A percentile compares a stretch with the other conserved stretches of the same genome.
Conservation (phyloP, 441 rosid genomes). For the Jatropha multifida region DNA sequence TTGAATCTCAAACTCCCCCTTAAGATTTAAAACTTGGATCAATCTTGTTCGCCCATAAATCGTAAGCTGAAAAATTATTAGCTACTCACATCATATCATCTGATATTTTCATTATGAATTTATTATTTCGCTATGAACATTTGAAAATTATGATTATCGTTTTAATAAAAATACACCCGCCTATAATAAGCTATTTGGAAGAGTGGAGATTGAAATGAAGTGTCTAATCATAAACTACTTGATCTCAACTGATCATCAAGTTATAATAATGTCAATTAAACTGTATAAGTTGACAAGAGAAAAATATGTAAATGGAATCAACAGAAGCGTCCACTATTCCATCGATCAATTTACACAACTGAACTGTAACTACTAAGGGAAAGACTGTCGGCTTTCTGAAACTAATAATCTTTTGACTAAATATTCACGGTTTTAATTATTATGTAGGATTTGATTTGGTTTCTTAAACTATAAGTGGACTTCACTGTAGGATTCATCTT, state of each 20-base stretch:
- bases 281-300: constrained; percentile 3
- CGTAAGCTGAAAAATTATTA: no score
- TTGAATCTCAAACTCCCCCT: no score
- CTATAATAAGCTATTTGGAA: not conserved
- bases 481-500: not conserved
- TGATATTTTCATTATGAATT: no score
- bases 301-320: not conserved
- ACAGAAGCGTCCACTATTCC: not conserved
- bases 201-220: not conserved
- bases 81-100: no score
- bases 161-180: no score
- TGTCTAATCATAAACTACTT: not conserved
- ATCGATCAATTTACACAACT: not conserved
- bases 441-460: not conserved
- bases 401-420: not conserved
- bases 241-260: not conserved
- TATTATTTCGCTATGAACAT: no score
- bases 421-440: not conserved
- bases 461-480: not conserved
- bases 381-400: not conserved
- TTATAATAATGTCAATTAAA: not conserved
- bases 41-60: no score
- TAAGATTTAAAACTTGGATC: no score
- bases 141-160: no score
- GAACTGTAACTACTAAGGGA: not conserved